phyloP scores from a whole-genome alignment of 495 filamentous ascomycete species.

The Talaromyces nanjingensis region DNA sequence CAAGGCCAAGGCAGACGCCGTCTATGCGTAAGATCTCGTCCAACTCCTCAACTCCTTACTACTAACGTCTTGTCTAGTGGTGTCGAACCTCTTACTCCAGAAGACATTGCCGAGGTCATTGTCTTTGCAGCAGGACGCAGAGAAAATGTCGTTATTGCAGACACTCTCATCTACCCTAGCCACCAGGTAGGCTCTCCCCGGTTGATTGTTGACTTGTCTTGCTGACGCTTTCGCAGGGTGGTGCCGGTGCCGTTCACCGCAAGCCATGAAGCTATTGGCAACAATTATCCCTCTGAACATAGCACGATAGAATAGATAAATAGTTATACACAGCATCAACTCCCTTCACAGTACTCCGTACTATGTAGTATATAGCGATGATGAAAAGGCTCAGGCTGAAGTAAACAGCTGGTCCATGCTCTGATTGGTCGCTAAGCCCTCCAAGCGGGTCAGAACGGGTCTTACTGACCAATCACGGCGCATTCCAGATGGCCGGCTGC shows the following conservation, averaged over 20 bases:
- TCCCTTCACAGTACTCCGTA: not conserved
- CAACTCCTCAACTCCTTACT: not conserved
- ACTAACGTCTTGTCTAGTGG: conserved; percentile 40
- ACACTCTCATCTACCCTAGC: conserved; percentile 84
- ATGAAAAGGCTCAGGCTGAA: not conserved
- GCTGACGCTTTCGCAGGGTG: not conserved
- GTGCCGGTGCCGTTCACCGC: conserved; percentile 1
- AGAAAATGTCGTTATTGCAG: conserved; percentile 94
- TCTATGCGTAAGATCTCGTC: conserved; percentile 61
- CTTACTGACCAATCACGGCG: not conserved
- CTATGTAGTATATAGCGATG: no score
- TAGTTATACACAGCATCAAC: not conserved
- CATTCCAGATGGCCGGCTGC: not conserved
- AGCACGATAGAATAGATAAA: not conserved
- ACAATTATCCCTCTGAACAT: not conserved
- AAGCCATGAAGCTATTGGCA: not conserved
- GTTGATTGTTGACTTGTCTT: not conserved
- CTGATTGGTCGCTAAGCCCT: not conserved
- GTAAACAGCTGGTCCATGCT: not conserved
- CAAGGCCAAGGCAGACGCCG: conserved; percentile 88
- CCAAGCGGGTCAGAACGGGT: not conserved
- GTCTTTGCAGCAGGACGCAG: conserved; percentile 83
- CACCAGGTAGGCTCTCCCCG: conserved; percentile 61
- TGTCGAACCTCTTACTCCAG: conserved; percentile 84
- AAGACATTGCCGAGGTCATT: conserved; percentile 91